phyloP scores from a whole-genome alignment of 1,284 basidiomycete genomes.

The Tetrapyrgos nigripes region DNA sequence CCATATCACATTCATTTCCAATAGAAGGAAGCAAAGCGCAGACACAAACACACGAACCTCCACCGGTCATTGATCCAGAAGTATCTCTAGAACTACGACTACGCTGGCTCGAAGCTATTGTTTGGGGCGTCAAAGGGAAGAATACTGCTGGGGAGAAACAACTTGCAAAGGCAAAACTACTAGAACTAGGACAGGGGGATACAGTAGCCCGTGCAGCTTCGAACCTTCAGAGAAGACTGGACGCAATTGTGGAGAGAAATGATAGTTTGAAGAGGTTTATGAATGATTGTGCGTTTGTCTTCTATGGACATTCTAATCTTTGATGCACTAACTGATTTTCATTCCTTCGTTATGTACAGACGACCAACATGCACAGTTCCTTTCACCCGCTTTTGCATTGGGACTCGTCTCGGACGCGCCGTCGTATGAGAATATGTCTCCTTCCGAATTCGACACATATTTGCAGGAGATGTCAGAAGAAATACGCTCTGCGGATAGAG shows the following conservation, averaged over 20 bases:
- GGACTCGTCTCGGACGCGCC: constrained; percentile 58
- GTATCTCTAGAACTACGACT: constrained; percentile 76
- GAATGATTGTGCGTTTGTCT: constrained; percentile 62
- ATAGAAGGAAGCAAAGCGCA: neutral
- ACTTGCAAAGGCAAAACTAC: constrained; percentile 9
- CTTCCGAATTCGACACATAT: constrained; percentile 71
- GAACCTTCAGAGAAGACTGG: constrained; percentile 62
- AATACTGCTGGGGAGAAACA: constrained; percentile 24
- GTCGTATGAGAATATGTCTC: constrained; percentile 66
- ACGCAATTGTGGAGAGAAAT: constrained; percentile 64
- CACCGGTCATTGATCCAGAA: constrained; percentile 59
- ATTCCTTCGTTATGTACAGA: constrained; percentile 49
- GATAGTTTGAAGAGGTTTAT: constrained; percentile 78
- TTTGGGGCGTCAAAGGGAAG: constrained; percentile 58
- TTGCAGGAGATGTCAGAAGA: constrained; percentile 81
- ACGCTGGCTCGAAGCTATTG: constrained; percentile 77
- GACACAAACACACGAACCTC: constrained; percentile 19
- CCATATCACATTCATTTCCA: constrained; percentile 19
- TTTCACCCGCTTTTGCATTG: constrained; percentile 76
- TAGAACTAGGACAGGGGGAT: constrained; percentile 50
- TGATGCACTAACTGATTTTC: constrained; percentile 4
- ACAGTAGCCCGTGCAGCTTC: constrained; percentile 64
- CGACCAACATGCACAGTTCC: constrained; percentile 72
- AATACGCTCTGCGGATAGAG: constrained; percentile 78
- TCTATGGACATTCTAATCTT: neutral